phyloP scores from a whole-genome alignment of 1,139 yeast species.

The Candida neerlandica region DNA sequence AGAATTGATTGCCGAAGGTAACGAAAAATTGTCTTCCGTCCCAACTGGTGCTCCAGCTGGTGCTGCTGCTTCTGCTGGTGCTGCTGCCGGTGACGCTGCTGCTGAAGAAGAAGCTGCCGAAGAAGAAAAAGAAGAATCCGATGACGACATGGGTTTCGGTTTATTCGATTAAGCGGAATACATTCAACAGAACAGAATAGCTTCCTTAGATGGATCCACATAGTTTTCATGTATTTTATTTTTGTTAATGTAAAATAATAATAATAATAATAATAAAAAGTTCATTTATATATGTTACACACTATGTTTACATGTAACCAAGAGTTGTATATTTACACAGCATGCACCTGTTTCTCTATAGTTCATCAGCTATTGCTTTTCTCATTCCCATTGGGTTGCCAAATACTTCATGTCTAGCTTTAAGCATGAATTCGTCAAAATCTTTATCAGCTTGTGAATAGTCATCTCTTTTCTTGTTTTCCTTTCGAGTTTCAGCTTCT shows the following conservation, averaged over 20 bases:
- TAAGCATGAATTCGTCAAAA: conserved; percentile 50
- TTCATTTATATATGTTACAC: no score
- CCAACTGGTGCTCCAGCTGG: conserved; percentile 98
- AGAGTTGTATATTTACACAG: no score
- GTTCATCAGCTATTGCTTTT: conserved; percentile 58
- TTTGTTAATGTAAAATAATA: conserved; percentile 2
- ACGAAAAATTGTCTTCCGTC: conserved; percentile 91
- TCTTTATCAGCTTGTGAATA: conserved; percentile 30
- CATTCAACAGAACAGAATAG: not conserved
- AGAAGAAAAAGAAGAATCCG: conserved; percentile 60
- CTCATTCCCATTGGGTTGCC: conserved; percentile 78
- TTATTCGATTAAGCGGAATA: conserved; percentile 48
- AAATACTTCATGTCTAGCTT: conserved; percentile 69
- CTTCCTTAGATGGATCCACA: not conserved
- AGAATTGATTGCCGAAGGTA: conserved; percentile 95
- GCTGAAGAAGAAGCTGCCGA: conserved; percentile 70
- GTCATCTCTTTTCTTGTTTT: conserved; percentile 31
- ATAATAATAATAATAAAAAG: not conserved
- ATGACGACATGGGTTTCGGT: conserved; percentile 56
- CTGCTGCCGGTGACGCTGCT: conserved; percentile 68
- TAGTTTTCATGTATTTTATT: conserved; percentile 4
- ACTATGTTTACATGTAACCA: no score
- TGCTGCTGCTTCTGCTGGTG: conserved; percentile 68
- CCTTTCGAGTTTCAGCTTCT: conserved; percentile 47
- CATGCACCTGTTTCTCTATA: conserved; percentile 29